Evolutionary conservation across 2,329 filamentous ascomycete species (phyloP).

Genomic region (Chrysosporium keratinophilum): DNA sequence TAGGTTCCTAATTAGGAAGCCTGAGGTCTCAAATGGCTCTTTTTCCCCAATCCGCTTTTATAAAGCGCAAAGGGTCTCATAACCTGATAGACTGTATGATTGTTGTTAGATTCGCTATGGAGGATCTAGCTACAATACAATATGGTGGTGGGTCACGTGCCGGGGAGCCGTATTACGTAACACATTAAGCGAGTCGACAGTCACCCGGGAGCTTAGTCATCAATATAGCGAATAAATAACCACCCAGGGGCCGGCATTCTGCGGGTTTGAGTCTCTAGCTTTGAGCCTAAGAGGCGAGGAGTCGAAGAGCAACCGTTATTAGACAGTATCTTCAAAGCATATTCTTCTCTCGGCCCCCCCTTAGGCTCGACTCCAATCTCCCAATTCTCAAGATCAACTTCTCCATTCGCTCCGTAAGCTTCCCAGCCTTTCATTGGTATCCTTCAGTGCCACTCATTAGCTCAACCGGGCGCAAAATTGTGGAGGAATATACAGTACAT

Average conservation of each 20-base stretch:
- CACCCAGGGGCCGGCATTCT: constrained; percentile 3
- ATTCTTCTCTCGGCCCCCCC: neutral
- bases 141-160: too few relatives aligned
- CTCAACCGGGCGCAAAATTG: too few relatives aligned
- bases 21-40: too few relatives aligned
- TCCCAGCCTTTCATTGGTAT: neutral
- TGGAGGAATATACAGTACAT: neutral
- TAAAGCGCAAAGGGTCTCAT: too few relatives aligned
- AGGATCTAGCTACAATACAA: too few relatives aligned
- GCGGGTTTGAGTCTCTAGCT: neutral
- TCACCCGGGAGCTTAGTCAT: constrained; percentile 9
- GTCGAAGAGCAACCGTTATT: neutral
- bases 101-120: too few relatives aligned
- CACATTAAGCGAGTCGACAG: neutral
- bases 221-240: constrained; percentile 3
- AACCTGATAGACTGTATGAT: too few relatives aligned
- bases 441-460: neutral
- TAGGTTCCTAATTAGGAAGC: too few relatives aligned
- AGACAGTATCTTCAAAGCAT: neutral
- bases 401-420: neutral
- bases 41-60: too few relatives aligned
- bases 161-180: too few relatives aligned
- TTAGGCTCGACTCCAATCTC: neutral
- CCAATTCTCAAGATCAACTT: neutral
- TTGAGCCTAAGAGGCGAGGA: neutral